Evolutionary conservation across 2,329 filamentous ascomycete genomes (phyloP), one percentile per base, ranked within the genome.

Genomic region (Calonectria crousiana): DNA sequence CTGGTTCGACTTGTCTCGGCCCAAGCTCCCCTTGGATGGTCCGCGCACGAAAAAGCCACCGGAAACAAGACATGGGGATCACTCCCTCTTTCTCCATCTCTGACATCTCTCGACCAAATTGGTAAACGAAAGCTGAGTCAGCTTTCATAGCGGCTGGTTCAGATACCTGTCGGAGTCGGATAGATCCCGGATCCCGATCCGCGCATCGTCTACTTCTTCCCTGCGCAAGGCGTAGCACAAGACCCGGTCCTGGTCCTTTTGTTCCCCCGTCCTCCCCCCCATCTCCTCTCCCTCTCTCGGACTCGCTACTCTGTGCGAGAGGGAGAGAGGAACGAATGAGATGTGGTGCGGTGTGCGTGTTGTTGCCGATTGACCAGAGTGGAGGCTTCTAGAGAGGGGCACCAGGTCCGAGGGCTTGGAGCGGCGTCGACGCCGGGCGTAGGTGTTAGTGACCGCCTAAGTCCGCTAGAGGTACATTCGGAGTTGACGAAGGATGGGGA

Each of bases 281-380:
- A 4, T 20, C 47, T n/a, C 32, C n/a, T 6, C 36, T 4, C 36
- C 26, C 30, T 38, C 18, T 38, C 16, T 32, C 38, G 62, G 28
- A 20, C 41, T 23, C 23, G 52, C 30, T 23, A n/a, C 20, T 13
- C 4, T 62, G 14, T 23, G 32, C 20, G 34, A 41, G 30, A 56
- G 6, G n/a, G 5, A 30, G 26, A 53, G 26, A 5, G n/a, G 32
- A 18, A 23, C 44, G 44, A 47, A 47, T 47, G 44, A 47, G 44
- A 47, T 47, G 20, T n/a, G n/a, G 41, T 44, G 41, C 3, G 44
- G 58, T 26, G 26, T 64, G n/a, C 16, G 36, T 18, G 38, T n/a
- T 34, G 13, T 36, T 6, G 51, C 73, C 70, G 73, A 75, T 73
- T 70, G 13, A 60, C 72, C 73, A 70, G 73, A 56, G 44, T 51